Evolutionary conservation across 2,329 filamentous ascomycete species (phyloP).

Genomic region (Dichotomopilus funicola): DNA sequence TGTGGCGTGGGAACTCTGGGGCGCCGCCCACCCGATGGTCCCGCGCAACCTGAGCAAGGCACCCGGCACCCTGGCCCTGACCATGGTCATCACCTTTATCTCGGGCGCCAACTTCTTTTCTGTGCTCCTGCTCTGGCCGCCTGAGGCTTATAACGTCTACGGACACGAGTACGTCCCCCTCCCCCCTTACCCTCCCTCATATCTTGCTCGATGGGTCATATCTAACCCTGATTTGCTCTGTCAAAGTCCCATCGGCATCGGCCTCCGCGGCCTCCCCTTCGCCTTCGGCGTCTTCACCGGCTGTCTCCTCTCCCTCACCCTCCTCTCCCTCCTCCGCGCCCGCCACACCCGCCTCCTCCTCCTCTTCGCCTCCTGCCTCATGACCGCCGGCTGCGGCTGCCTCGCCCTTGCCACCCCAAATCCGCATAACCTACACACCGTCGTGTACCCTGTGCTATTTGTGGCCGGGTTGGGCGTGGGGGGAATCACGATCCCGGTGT

Average conservation of each 20-base stretch:
- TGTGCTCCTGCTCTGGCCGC: slow-evolving; percentile 55
- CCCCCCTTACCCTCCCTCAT: neutral
- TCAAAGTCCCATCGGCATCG: slow-evolving; percentile 47
- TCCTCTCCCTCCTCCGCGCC: slow-evolving; percentile 52
- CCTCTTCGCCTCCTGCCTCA: slow-evolving; percentile 52
- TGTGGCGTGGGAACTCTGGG: slow-evolving; percentile 32
- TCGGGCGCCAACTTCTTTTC: slow-evolving; percentile 54
- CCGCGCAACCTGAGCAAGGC: slow-evolving; percentile 35
- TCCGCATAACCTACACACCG: slow-evolving; percentile 47
- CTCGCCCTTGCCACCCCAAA: slow-evolving; percentile 43
- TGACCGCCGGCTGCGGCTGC: slow-evolving; percentile 58
- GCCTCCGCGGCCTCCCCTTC: slow-evolving; percentile 58
- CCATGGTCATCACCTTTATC: slow-evolving; percentile 52
- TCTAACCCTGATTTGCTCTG: neutral
- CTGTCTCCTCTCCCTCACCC: slow-evolving; percentile 50
- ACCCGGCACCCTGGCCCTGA: slow-evolving; percentile 44
- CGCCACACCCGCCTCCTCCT: slow-evolving; percentile 51
- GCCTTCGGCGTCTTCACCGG: slow-evolving; percentile 58
- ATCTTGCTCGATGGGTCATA: neutral
- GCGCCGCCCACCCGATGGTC: slow-evolving; percentile 38
- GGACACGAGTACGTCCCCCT: slow-evolving; percentile 43
- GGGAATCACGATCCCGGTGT: slow-evolving; percentile 60
- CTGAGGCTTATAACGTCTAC: slow-evolving; percentile 59
- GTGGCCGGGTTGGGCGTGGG: slow-evolving; percentile 59
- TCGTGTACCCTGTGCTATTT: slow-evolving; percentile 51